Evolutionary conservation across 345 rosid genomes (phyloP).

Genomic region (Syzygium oleosum): DNA sequence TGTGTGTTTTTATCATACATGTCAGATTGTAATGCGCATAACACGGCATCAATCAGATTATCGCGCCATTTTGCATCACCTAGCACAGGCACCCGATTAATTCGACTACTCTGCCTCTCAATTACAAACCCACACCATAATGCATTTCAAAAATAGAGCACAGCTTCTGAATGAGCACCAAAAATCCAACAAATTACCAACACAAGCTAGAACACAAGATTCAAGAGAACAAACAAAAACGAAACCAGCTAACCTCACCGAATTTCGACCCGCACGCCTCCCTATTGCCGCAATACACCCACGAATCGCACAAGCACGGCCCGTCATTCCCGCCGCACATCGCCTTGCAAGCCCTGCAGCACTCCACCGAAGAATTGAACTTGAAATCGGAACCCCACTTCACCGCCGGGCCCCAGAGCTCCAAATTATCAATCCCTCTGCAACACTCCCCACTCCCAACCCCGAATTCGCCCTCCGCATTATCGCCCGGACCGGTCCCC

Average conservation of each 20-base stretch:
- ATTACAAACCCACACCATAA: not conserved
- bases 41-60: not conserved
- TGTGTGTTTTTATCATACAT: not conserved
- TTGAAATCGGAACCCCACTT: conserved; percentile 95
- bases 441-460: conserved; percentile 45
- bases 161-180: not conserved
- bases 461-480: not conserved
- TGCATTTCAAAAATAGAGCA: not conserved
- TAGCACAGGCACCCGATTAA: not conserved
- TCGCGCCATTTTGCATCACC: not conserved
- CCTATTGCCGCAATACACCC: conserved; percentile 86
- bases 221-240: not conserved
- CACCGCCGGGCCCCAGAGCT: conserved; percentile 97
- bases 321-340: conserved; percentile 86
- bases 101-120: not conserved
- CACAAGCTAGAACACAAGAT: not conserved
- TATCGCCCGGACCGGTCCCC: not conserved
- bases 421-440: conserved; percentile 72
- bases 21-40: not conserved
- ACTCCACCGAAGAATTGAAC: conserved; percentile 60
- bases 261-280: conserved; percentile 71
- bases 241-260: conserved; percentile 62
- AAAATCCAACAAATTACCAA: not conserved
- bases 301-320: conserved; percentile 92
- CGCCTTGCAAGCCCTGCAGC: conserved; percentile 82